Percentiles rank a stretch among this genome's conserved stretches.
These are phyloP conservation scores for Cymbopogon citratus DNA, from an alignment of 176 grass and related monocot genomes.

Conservation along the genomic window DNA sequence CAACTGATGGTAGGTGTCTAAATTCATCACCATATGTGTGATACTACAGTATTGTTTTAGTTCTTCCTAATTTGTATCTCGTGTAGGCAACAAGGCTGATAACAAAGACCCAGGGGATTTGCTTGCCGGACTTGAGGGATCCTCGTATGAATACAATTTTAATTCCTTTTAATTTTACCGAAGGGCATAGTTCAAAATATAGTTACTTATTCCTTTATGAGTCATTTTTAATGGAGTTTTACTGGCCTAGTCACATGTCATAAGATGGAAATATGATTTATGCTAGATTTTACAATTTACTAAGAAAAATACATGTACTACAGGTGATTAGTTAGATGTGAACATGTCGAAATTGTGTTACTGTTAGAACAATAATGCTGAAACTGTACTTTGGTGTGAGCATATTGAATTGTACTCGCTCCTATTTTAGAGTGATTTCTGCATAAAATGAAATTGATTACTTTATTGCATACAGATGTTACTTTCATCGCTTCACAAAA, in stretches of 20 bases:
- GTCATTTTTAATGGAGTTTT: background rate
- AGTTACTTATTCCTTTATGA: background rate
- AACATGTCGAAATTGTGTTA: background rate
- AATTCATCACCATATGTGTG: background rate
- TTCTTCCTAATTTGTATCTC: conserved; percentile 22
- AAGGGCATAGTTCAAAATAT: background rate
- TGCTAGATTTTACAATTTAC: background rate
- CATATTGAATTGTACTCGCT: background rate
- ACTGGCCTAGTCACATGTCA: background rate
- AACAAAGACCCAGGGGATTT: conserved; percentile 71
- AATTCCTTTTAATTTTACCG: background rate
- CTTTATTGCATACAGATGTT: background rate
- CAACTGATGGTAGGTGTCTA: conserved; percentile 62
- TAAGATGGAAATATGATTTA: background rate
- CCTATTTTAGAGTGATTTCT: conserved; percentile 8
- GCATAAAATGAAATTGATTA: background rate
- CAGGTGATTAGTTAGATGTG: background rate
- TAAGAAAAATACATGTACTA: background rate
- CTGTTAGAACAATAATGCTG: background rate
- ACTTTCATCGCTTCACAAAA: background rate
- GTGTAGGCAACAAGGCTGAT: conserved; percentile 60
- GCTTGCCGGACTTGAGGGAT: conserved; percentile 60
- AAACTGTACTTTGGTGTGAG: background rate
- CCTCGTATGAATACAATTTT: conserved; percentile 46
- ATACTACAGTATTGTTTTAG: background rate